phyloP scores from a whole-genome alignment of 225 moss, liverwort and hornwort species.

The Takakia lepidozioides region DNA sequence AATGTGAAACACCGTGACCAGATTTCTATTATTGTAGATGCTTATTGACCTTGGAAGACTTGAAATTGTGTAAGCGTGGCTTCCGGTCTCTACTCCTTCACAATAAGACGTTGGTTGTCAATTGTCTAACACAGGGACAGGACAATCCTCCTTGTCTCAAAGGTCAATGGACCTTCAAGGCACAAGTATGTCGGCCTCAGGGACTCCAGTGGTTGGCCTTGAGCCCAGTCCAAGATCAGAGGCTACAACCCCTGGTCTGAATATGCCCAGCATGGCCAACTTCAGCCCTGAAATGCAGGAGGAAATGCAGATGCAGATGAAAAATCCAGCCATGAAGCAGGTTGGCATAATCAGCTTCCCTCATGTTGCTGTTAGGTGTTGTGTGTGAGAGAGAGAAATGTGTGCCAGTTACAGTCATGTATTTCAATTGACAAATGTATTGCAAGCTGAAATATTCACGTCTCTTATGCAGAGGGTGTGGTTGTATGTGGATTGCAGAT shows the following conservation, averaged over 20 bases:
- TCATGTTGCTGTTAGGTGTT: neutral
- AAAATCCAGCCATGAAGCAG: conserved; percentile 97
- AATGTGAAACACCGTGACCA: no score
- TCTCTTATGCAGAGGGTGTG: no score
- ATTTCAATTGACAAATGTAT: no score
- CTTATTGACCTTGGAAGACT: no score
- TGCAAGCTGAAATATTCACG: no score
- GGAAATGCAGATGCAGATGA: conserved; percentile 88
- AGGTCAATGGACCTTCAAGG: conserved; percentile 15
- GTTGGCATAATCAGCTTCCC: conserved; percentile 25
- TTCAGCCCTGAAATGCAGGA: conserved; percentile 95
- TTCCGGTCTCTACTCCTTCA: no score
- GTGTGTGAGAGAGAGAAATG: neutral
- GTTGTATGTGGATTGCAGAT: conserved; percentile 39
- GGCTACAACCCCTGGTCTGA: conserved; percentile 50
- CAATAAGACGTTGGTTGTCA: no score
- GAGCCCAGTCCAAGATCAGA: conserved; percentile 29
- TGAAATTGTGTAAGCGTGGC: no score
- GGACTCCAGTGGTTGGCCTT: conserved; percentile 14
- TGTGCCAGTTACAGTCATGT: no score
- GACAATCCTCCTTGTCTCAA: conserved; percentile 14
- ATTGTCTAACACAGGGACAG: no score
- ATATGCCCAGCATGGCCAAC: conserved; percentile 91
- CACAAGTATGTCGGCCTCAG: conserved; percentile 36
- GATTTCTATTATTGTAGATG: no score